Percentiles rank a stretch among this genome's conserved stretches.
Conservation (phyloP, 129 eudicot genomes). For the Artemisia argyi region DNA sequence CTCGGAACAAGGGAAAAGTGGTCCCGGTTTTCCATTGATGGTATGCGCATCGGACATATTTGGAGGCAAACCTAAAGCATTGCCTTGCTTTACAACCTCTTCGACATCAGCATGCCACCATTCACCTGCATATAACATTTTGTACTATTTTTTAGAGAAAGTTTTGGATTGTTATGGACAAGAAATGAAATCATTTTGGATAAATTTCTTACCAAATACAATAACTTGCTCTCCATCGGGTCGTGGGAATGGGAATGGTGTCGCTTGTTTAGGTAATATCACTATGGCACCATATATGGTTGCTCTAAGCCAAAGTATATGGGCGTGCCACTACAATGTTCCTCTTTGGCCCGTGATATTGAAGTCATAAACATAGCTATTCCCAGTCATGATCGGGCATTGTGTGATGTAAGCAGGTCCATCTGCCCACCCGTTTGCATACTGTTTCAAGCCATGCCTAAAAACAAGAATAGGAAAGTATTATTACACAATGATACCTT, state of each 20-base stretch:
- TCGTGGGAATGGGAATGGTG: constrained; percentile 57
- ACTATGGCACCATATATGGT: constrained; percentile 76
- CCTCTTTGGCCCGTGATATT: constrained; percentile 71
- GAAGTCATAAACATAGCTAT: constrained; percentile 51
- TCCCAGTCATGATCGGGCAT: constrained; percentile 64
- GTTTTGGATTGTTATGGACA: too few relatives aligned
- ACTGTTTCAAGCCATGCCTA: constrained; percentile 79
- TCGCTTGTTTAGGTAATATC: constrained; percentile 47
- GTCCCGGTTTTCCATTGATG: constrained; percentile 78
- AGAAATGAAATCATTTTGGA: neutral
- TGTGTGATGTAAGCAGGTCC: constrained; percentile 82
- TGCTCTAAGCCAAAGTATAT: constrained; percentile 74
- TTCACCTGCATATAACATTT: constrained; percentile 44
- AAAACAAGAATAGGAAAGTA: neutral
- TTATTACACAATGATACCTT: too few relatives aligned
- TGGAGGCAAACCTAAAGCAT: constrained; percentile 67
- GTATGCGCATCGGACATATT: constrained; percentile 71
- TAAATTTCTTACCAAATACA: constrained; percentile 38
- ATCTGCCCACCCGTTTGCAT: constrained; percentile 71
- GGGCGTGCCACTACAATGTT: constrained; percentile 86
- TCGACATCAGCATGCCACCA: constrained; percentile 83
- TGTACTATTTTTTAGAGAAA: too few relatives aligned
- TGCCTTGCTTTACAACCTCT: constrained; percentile 52
- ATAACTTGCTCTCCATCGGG: constrained; percentile 47
- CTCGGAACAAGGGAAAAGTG: constrained; percentile 65